Conservation (phyloP, 2,329 filamentous ascomycete species). For the Pseudogymnoascus sp. region DNA sequence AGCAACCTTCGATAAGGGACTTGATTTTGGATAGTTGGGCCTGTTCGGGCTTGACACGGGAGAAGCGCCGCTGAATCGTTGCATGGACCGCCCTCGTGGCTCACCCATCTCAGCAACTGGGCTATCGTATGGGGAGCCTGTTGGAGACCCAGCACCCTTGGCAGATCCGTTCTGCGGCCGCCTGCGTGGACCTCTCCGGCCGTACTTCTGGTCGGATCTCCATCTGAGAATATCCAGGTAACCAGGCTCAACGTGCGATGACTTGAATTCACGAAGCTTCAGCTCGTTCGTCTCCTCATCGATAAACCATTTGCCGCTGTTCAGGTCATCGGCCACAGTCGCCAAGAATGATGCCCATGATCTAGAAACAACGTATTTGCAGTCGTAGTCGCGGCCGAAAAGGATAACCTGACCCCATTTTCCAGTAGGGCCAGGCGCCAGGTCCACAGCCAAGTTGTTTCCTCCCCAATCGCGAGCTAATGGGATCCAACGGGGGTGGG, state of each 20-base stretch:
- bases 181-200: constrained; percentile 46
- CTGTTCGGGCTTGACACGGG: constrained; percentile 57
- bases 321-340: constrained; percentile 79
- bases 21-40: constrained; percentile 58
- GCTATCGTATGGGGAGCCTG: constrained; percentile 55
- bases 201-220: constrained; percentile 93
- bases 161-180: constrained; percentile 26
- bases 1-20: constrained; percentile 64
- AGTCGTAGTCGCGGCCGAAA: constrained; percentile 95
- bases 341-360: constrained; percentile 88
- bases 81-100: constrained; percentile 61
- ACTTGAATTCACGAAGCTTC: constrained; percentile 86
- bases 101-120: constrained; percentile 53
- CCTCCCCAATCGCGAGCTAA: constrained; percentile 96
- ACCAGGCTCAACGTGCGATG: constrained; percentile 76
- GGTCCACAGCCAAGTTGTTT: constrained; percentile 90
- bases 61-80: constrained; percentile 57
- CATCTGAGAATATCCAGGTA: constrained; percentile 94
- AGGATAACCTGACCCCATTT: constrained; percentile 96
- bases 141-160: constrained; percentile 35
- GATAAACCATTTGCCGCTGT: constrained; percentile 81
- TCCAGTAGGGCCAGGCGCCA: constrained; percentile 81
- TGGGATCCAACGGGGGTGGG: constrained; percentile 91
- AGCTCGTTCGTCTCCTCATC: constrained; percentile 89
- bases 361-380: constrained; percentile 90